Evolutionary conservation across 2,329 filamentous ascomycete species (phyloP).

Genomic region (Microcyclosporella mali): DNA sequence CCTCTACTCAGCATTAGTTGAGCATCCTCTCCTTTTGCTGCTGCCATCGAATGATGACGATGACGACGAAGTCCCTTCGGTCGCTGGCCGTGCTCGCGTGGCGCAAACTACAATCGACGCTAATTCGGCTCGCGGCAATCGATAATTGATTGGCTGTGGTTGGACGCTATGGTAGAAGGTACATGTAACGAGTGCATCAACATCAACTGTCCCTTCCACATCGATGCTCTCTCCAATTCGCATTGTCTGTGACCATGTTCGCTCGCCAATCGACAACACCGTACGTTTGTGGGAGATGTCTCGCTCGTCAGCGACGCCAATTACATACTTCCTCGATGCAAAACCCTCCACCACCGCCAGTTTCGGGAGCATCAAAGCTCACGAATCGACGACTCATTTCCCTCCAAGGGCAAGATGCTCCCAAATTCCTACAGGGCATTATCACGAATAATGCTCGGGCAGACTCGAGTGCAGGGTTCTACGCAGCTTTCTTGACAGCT

Average conservation of each 20-base stretch:
- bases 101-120: no score
- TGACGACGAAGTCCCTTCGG: no score
- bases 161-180: no score
- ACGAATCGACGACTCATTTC: conserved; percentile 72
- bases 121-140: no score
- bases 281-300: conserved; percentile 20
- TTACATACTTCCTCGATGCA: conserved; percentile 9
- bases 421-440: conserved; percentile 81
- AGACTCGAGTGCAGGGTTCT: conserved; percentile 52
- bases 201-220: no score
- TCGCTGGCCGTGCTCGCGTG: no score
- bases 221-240: background rate
- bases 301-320: conserved; percentile 13
- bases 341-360: conserved; percentile 42
- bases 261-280: conserved; percentile 7
- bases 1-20: no score
- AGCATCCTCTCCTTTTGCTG: no score
- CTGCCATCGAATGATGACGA: no score
- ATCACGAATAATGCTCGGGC: conserved; percentile 66
- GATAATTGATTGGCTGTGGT: no score
- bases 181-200: no score
- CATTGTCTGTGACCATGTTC: conserved; percentile 8
- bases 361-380: conserved; percentile 51
- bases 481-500: conserved; percentile 80
- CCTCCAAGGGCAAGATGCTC: conserved; percentile 70